Percentiles rank a stretch among this genome's conserved stretches.
Conservation (phyloP, 768 basidiomycete species). For the Scleroderma bovista region DNA sequence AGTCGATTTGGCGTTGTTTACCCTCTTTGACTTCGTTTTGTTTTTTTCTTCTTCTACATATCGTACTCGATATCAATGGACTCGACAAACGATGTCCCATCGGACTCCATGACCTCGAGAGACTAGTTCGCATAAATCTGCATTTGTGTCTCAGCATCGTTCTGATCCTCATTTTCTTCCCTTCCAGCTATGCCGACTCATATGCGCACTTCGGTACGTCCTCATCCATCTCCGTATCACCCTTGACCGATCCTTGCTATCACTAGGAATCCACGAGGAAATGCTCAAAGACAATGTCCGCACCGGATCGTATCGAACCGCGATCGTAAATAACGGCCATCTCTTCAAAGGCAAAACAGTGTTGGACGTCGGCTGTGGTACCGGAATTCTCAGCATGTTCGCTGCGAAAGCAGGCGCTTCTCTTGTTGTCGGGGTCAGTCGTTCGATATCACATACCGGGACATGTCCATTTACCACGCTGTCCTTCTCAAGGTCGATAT, state of each 20-base stretch:
- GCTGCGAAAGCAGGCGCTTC: constrained; percentile 93
- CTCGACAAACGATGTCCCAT: constrained; percentile 4
- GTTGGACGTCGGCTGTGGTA: constrained; percentile 97
- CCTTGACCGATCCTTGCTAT: constrained; percentile 6
- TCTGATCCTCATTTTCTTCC: constrained; percentile 37
- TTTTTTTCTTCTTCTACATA: too few relatives aligned
- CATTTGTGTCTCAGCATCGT: constrained; percentile 20
- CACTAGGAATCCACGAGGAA: constrained; percentile 92
- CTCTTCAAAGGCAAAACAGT: constrained; percentile 97
- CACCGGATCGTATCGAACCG: constrained; percentile 90
- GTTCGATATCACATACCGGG: constrained; percentile 2
- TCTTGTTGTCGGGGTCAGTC: constrained; percentile 84
- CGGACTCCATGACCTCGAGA: constrained; percentile 71
- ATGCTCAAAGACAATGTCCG: constrained; percentile 98
- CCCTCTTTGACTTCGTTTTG: too few relatives aligned
- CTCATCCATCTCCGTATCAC: background rate
- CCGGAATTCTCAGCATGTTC: constrained; percentile 97
- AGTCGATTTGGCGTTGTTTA: too few relatives aligned
- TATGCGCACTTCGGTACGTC: constrained; percentile 87
- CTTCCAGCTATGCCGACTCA: constrained; percentile 86
- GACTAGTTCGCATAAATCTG: constrained; percentile 68
- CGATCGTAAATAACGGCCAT: constrained; percentile 92
- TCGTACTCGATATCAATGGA: constrained; percentile 22
- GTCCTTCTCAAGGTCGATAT: constrained; percentile 80
- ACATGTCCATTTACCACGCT: constrained; percentile 11